Evolutionary conservation across 2,329 filamentous ascomycete genomes (phyloP), one percentile per base, ranked within the genome.

Genomic region (Corniculantispora saksenae): DNA sequence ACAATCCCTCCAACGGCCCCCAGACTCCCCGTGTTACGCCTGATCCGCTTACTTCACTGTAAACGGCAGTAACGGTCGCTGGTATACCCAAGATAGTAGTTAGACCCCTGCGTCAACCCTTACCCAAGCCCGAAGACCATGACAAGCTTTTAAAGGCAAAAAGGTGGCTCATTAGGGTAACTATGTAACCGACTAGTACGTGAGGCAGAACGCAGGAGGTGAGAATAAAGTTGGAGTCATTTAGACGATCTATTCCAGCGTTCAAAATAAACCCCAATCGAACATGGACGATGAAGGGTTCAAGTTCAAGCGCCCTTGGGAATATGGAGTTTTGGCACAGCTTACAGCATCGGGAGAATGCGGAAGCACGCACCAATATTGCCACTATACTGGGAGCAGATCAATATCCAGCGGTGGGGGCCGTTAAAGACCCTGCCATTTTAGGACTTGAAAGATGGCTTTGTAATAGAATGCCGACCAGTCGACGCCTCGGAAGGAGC

Each of bases 321-420:
- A 47, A 59, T 10, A 32, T 15, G 25, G 19, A 21, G 25, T 23
- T 35, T 59, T 23, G 32, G 23, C 21, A 40, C 35, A 3, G 48
- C 32, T 61, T 51, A 12, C 48, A 51, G 8, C 8, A 27, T 61
- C 58, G 58, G 58, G 58, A 17, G 47, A 53, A 43, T 51, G 47
- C 58, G 58, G 58, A 53, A 53, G 35, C 58, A 48, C 15, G 6
- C 32, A 32, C 32, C n/a, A 25, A 43, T 21, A 13, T 19, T 19
- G 38, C 35, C 21, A 57, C 9, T 32, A 13, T 35, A 43, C 17
- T 27, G 4, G 23, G 57, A 40, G 45, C 17, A 4, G 27, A 29
- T n/a, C 35, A n/a, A n/a, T 3, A 43, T 61, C 35, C 7, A 13
- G 29, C 12, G 47, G 58, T 51, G 58, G 58, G 47, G n/a, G 8